Percentiles rank a stretch among this genome's conserved stretches.
phyloP scores from a whole-genome alignment of 129 eudicot genomes.

The Escallonia herrerae region DNA sequence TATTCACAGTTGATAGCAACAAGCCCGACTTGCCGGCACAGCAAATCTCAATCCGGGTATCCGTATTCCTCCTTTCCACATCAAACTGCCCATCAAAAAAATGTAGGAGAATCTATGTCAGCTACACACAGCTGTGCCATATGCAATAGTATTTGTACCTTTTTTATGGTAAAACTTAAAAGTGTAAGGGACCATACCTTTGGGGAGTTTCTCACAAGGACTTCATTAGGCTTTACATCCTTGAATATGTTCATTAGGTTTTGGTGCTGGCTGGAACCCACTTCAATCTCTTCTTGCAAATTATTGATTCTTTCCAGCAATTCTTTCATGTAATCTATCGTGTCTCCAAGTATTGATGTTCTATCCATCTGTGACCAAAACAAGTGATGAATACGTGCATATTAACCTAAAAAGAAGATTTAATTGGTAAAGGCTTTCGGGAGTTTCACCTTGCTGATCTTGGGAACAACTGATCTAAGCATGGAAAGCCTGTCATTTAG shows the following conservation, averaged over 20 bases:
- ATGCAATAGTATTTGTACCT: no score
- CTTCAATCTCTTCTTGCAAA: slow-evolving; percentile 43
- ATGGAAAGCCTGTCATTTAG: slow-evolving; percentile 71
- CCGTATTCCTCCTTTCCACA: slow-evolving; percentile 60
- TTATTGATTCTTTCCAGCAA: slow-evolving; percentile 47
- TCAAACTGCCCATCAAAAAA: slow-evolving; percentile 39
- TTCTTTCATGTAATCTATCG: slow-evolving; percentile 90
- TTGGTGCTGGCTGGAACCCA: slow-evolving; percentile 11
- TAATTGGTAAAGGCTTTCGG: not conserved
- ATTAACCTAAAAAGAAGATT: not conserved
- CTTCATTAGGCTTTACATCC: slow-evolving; percentile 48
- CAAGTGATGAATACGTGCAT: not conserved
- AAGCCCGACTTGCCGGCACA: slow-evolving; percentile 71
- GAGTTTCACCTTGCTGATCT: slow-evolving; percentile 55
- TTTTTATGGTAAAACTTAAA: no score
- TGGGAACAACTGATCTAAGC: slow-evolving; percentile 84
- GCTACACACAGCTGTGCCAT: no score
- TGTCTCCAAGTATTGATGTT: slow-evolving; percentile 88
- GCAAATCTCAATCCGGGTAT: slow-evolving; percentile 51
- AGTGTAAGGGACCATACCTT: slow-evolving; percentile 37
- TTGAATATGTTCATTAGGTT: slow-evolving; percentile 28
- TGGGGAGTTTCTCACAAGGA: slow-evolving; percentile 57
- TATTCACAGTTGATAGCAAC: slow-evolving; percentile 60
- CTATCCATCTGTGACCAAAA: slow-evolving; percentile 66
- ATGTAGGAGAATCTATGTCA: not conserved